phyloP scores from a whole-genome alignment of 495 filamentous ascomycete species.

The Tetracladium setigerum region DNA sequence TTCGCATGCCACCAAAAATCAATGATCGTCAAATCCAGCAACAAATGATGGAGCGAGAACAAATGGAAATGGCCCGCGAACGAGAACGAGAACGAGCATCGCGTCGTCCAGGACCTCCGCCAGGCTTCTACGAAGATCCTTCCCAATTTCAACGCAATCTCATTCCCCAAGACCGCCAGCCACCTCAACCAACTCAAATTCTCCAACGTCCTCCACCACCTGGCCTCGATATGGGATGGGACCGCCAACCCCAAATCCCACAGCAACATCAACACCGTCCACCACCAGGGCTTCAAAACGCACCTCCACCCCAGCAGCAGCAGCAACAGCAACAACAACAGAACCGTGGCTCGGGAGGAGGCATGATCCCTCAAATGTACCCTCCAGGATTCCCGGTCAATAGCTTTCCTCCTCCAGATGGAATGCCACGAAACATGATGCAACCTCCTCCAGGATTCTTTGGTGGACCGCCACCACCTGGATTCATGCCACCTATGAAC shows the following conservation, averaged over 20 bases:
- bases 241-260: slow-evolving; percentile 31
- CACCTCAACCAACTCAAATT: slow-evolving; percentile 44
- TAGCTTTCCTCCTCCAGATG: slow-evolving; percentile 35
- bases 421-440: slow-evolving; percentile 26
- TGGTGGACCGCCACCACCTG: slow-evolving; percentile 26
- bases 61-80: slow-evolving; percentile 32
- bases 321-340: slow-evolving; percentile 11
- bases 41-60: slow-evolving; percentile 22
- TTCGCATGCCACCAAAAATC: slow-evolving; percentile 13
- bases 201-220: slow-evolving; percentile 44
- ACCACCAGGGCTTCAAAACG: slow-evolving; percentile 38
- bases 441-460: slow-evolving; percentile 38
- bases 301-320: slow-evolving; percentile 22
- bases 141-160: slow-evolving; percentile 13
- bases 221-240: slow-evolving; percentile 31
- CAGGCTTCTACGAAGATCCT: slow-evolving; percentile 19
- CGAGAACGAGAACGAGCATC: slow-evolving; percentile 27
- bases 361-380: slow-evolving; percentile 42
- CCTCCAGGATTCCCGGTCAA: slow-evolving; percentile 30
- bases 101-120: slow-evolving; percentile 28
- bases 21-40: slow-evolving; percentile 21
- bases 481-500: slow-evolving; percentile 29
- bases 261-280: slow-evolving; percentile 38
- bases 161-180: slow-evolving; percentile 33
- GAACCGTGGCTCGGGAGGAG: slow-evolving; percentile 24